phyloP scores from a whole-genome alignment of 1,139 yeast genomes.

The Pichia sp. region DNA sequence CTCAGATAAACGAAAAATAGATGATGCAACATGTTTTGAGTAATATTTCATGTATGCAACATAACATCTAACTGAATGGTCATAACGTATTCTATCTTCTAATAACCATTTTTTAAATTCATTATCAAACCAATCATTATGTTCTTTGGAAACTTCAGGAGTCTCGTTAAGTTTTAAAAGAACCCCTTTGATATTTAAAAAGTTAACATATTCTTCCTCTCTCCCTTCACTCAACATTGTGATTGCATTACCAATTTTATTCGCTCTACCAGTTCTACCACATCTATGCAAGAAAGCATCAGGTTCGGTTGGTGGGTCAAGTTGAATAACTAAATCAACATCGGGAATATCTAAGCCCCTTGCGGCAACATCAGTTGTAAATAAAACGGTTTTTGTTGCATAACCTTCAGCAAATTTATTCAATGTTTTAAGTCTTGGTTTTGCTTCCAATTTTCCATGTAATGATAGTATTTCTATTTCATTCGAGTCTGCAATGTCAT shows the following conservation, averaged over 20 bases:
- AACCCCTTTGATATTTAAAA: constrained; percentile 71
- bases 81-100: constrained; percentile 73
- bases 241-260: constrained; percentile 71
- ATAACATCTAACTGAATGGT: constrained; percentile 68
- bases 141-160: constrained; percentile 1
- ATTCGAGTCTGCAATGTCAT: constrained; percentile 22
- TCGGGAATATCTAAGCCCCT: constrained; percentile 92
- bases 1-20: constrained; percentile 71
- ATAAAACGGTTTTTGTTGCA: constrained; percentile 49
- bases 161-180: constrained; percentile 37
- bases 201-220: constrained; percentile 77
- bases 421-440: constrained; percentile 67
- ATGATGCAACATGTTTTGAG: constrained; percentile 83
- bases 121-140: constrained; percentile 26
- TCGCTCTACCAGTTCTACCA: constrained; percentile 92
- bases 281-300: constrained; percentile 82
- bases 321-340: constrained; percentile 79
- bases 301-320: constrained; percentile 90
- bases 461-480: constrained; percentile 52
- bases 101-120: constrained; percentile 53
- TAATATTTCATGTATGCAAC: constrained; percentile 82
- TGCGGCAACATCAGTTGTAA: constrained; percentile 87
- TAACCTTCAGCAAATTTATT: constrained; percentile 45
- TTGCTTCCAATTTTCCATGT: constrained; percentile 79
- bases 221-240: constrained; percentile 64